Base-by-base conservation (phyloP, 2,329 filamentous ascomycete species). In the Macrophomina tecta region DNA sequence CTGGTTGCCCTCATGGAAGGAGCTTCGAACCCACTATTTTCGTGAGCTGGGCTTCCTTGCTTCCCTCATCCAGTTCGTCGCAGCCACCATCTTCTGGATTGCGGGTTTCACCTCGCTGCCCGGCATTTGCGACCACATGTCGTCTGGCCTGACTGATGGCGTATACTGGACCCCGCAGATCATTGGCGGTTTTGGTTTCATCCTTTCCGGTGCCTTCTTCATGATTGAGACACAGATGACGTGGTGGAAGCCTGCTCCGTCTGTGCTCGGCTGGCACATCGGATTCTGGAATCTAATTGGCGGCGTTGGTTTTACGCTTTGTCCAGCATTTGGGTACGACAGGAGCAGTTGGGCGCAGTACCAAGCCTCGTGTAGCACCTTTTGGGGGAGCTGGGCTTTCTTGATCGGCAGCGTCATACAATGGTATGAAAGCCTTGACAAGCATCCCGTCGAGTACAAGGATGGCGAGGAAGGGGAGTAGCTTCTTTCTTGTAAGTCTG, bases 241-340 rank as follows among this genome's bases (percentile, higher is more conserved):
- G 53, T 91, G 89, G 89, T 90, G 86, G 70, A 77, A 80, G 12
- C 88, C 89, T 0, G 86, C 87, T 0, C 81, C 80, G 3, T 73
- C 75, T 3, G 79, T 87, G 0, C 80, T 91, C 1, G 89, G 89
- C 3, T 91, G 89, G 89, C 87, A 90, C 74, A 85, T 91, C 70
- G 89, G 87, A 0, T 75, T 85, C 8, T 91, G 88, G 87, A 91
- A 90, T 70, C 74, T 89, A 2, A 78, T 90, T 23, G 89, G 89
- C 0, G 84, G 85, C 1, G 71, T 90, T 30, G 88, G 88, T 0
- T 90, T 90, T 72, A 89, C 86, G 5, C 67, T 81, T 36, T 74
- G 74, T 70, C 74, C 77, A 5, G 73, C 72, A 1, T 78, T 78
- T 68, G 77, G 76, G 30, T 77, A 75, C 28, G 72, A 77, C 61